Base-by-base conservation (phyloP, 106 monocot species). In the Dendrobium nobile region DNA sequence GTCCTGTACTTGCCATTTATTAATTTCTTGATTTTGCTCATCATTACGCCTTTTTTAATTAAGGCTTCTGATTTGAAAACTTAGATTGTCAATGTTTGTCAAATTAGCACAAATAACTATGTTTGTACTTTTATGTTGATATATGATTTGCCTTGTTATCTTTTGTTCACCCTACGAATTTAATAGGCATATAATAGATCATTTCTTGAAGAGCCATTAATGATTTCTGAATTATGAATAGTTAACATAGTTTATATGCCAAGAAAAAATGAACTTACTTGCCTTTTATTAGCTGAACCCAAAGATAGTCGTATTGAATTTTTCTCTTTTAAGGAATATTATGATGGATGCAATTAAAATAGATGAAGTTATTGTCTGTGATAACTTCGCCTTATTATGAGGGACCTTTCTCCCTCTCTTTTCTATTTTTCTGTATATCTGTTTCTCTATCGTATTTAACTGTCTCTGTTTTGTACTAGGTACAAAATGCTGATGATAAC, bases 401-500 rank as follows among this genome's bases (percentile, higher is more conserved):
- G 74, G 7, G 4, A 7, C 41, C 26, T 74, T 44, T 43, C 43
- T 43, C 8, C 40, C 7, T 73, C 20, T 74, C 33, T 70, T 70
- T 9, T 31, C 37, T 4, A 31, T 70, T 74, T 42, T 19, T 44
- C 15, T 74, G 2, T 42, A 20, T 44, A 17, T 72, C 44, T 44
- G 19, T 43, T 20, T 37, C 18, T 37, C 40, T 41, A 13, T 73
- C 3, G 41, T n/a, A 40, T 41, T 73, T 16, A 41, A 37, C 73
- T 41, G 5, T 41, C 41, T 72, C 73, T 41, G 67, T 70, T 70
- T 70, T 33, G 43, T 43, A 20, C 48, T 85, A 99, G 99, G 91
- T 99, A 77, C 99, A 99, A 84, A 99, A 99, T 90, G 99, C 99
- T 61, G 99, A 99, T 88, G 99, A 99, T 75, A 99, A 99, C 77